A percentile compares a stretch with the other conserved stretches of the same genome.
Evolutionary conservation across 108 stramenopile species (phyloP).

Genomic region (Schizochytrium sp.): DNA sequence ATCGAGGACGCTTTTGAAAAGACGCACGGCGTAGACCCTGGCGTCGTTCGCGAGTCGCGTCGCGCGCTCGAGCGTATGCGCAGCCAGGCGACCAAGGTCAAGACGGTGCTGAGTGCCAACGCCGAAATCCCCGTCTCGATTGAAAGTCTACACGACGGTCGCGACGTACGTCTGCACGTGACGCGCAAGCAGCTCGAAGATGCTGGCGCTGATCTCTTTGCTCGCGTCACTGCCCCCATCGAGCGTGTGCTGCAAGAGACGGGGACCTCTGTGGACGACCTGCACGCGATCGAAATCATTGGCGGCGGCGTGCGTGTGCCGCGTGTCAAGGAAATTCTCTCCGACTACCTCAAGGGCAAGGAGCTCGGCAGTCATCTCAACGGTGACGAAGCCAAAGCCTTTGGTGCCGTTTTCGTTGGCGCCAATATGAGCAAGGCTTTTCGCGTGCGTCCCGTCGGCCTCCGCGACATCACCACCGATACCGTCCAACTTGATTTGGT

Average conservation of each 20-base stretch:
- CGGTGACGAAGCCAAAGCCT: slow-evolving; percentile 94
- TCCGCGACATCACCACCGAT: slow-evolving; percentile 80
- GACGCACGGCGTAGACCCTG: slow-evolving; percentile 57
- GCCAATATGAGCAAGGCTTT: slow-evolving; percentile 93
- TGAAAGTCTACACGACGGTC: slow-evolving; percentile 81
- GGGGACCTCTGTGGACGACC: slow-evolving; percentile 70
- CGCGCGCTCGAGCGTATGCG: slow-evolving; percentile 91
- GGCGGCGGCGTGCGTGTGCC: slow-evolving; percentile 98
- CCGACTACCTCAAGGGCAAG: slow-evolving; percentile 10
- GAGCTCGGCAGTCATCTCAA: slow-evolving; percentile 91
- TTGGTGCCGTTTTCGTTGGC: slow-evolving; percentile 95
- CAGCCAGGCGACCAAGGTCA: slow-evolving; percentile 86
- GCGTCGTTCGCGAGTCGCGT: slow-evolving; percentile 67
- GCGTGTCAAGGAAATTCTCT: slow-evolving; percentile 68
- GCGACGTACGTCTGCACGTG: slow-evolving; percentile 68
- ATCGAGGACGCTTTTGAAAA: slow-evolving; percentile 87
- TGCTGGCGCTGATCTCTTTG: slow-evolving; percentile 67
- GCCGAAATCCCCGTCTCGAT: slow-evolving; percentile 84
- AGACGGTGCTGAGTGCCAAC: slow-evolving; percentile 94
- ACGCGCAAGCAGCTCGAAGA: slow-evolving; percentile 77
- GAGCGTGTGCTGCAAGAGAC: slow-evolving; percentile 41
- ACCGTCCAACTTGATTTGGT: slow-evolving; percentile 63
- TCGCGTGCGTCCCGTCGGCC: slow-evolving; percentile 88
- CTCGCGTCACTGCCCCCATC: slow-evolving; percentile 69
- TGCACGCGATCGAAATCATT: slow-evolving; percentile 87